Conservation (phyloP, 352 stramenopile genomes). For the Globisporangium alternatum region DNA sequence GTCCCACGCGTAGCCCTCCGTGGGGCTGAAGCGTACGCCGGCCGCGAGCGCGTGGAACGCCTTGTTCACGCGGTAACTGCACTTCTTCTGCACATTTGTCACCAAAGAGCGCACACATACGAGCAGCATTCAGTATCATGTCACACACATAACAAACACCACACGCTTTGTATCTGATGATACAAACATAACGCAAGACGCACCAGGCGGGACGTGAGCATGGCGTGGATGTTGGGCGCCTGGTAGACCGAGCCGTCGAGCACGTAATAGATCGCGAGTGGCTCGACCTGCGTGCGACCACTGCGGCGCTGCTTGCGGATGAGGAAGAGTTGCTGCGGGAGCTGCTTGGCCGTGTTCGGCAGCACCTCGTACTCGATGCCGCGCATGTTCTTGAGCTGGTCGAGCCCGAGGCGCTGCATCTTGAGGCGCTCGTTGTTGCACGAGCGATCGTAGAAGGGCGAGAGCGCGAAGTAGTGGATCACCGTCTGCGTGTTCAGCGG, state of each 20-base stretch:
- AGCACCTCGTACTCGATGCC: conserved; percentile 89
- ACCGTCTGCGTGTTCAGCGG: conserved; percentile 81
- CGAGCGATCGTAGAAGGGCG: conserved; percentile 85
- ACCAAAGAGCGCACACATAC: neutral
- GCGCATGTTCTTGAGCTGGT: conserved; percentile 86
- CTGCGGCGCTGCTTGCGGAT: conserved; percentile 85
- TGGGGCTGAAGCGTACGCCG: conserved; percentile 82
- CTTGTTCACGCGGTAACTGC: conserved; percentile 83
- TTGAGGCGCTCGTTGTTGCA: conserved; percentile 91
- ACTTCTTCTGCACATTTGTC: conserved; percentile 65
- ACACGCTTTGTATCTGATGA: neutral
- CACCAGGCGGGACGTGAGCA: conserved; percentile 85
- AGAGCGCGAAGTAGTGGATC: conserved; percentile 87
- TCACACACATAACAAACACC: neutral
- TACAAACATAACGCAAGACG: conserved; percentile 9
- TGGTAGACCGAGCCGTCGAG: conserved; percentile 87
- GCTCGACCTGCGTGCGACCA: conserved; percentile 71
- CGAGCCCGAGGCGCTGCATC: conserved; percentile 84
- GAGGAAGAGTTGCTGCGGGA: conserved; percentile 85
- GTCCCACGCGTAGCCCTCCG: conserved; percentile 84
- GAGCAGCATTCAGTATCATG: neutral
- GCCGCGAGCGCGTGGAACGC: conserved; percentile 72
- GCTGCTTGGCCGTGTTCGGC: conserved; percentile 76
- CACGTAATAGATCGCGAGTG: conserved; percentile 87
- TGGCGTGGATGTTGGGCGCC: conserved; percentile 84